Evolutionary conservation across 169 alveolate genomes (phyloP), one percentile per base, ranked within the genome.

Genomic region (Babesia ovata): DNA sequence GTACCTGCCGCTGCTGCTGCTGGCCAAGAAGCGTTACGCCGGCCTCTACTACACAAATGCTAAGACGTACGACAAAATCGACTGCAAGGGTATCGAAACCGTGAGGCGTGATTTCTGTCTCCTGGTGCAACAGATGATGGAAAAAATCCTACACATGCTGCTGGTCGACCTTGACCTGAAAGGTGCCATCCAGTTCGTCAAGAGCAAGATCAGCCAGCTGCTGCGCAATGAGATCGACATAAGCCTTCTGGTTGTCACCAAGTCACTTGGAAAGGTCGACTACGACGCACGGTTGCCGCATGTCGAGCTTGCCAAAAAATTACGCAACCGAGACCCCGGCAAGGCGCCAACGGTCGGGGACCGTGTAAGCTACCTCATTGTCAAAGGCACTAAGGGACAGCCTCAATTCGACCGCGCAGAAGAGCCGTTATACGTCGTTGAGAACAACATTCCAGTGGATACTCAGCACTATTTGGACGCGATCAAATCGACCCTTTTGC

Each of bases 301-400:
- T 91, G 99, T 97, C 17, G 99, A 97, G 88, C 93, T 98, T 26
- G 99, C 99, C 26, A 97, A 98, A 84, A 96, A 95, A 88, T 93
- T 98, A 96, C 91, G 96, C 72, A 88, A 94, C 84, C 67, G 87
- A 78, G 99, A 97, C 73, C 97, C 98, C 13, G 97, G 97, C 17
- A 94, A 96, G 16, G 99, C 99, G 4, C 99, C 99, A 11, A 92
- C 92, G 50, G 96, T 97, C 7, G 99, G 99, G 17, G 99, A 98
- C 86, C 95, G 99, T 66, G 98, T 98, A 36, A 95, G 98, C 50
- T 98, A 95, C 85, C 96, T 96, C 16, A 96, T 96, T 22, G 92
- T 96, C 24, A 95, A 96, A 92, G 99, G 99, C 24, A 90, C 96
- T 33, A 95, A 95, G 84, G 97, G 97, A 33, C 94, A 95, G 26